These are phyloP conservation scores for Talaromyces albobiverticillius DNA, from an alignment of 2,329 filamentous ascomycete species.

Conservation along the genomic window DNA sequence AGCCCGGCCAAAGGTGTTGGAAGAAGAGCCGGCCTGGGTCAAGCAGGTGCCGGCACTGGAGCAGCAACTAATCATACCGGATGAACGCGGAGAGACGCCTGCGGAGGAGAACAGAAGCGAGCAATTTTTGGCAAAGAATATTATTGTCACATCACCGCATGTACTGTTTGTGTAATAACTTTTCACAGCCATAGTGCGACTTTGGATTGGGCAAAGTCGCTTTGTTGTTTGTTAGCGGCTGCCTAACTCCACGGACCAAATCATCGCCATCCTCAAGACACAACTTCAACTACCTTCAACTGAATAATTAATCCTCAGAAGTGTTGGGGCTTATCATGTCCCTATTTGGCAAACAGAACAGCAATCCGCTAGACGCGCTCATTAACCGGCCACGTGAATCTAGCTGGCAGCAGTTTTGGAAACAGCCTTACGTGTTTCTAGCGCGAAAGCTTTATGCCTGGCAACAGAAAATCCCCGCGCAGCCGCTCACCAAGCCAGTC, in stretches of 20 bases:
- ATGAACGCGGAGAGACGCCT: background rate
- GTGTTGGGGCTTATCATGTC: too few relatives aligned
- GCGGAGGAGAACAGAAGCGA: background rate
- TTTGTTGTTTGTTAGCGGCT: too few relatives aligned
- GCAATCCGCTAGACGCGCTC: slow-evolving; percentile 2
- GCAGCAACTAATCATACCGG: background rate
- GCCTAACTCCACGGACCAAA: too few relatives aligned
- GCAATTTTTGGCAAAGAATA: background rate
- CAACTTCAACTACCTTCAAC: too few relatives aligned
- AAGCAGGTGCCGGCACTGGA: background rate
- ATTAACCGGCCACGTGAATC: background rate
- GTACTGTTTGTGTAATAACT: background rate
- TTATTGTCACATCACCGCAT: background rate
- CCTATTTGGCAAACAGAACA: too few relatives aligned
- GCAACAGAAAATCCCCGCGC: background rate
- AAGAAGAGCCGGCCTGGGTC: background rate
- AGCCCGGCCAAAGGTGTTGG: background rate
- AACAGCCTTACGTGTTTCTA: background rate
- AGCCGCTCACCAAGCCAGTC: slow-evolving; percentile 3
- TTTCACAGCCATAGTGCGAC: too few relatives aligned
- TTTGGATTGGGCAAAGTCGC: too few relatives aligned
- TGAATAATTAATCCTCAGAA: too few relatives aligned
- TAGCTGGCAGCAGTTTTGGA: background rate
- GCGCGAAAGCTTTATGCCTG: background rate
- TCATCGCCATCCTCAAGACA: too few relatives aligned